A percentile compares a stretch with the other conserved stretches of the same genome.
These are phyloP conservation scores for Rugosomyces carneus DNA, from an alignment of 1,284 basidiomycete species.

Conservation along the genomic window DNA sequence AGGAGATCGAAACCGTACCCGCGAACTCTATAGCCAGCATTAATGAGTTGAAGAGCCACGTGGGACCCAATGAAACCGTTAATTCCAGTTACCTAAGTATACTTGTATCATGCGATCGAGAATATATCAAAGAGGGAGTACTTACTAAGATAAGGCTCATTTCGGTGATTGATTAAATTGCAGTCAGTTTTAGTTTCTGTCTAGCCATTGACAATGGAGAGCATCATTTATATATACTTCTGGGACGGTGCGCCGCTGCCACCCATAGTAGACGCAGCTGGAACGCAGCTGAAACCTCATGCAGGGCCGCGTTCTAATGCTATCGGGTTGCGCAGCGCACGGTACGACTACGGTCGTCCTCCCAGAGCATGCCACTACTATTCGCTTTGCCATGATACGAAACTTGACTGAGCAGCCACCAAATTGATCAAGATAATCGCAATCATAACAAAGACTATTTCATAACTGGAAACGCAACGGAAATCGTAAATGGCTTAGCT, in stretches of 20 bases:
- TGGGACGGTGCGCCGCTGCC: no score
- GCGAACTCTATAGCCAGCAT: constrained; percentile 14
- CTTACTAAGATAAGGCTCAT: neutral
- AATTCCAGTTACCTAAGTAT: constrained; percentile 13
- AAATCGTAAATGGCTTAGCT: neutral
- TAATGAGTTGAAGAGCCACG: constrained; percentile 9
- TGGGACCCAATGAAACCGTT: constrained; percentile 16
- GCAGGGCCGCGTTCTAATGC: no score
- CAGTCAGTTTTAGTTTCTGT: neutral
- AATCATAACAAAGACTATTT: neutral
- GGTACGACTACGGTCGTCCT: no score
- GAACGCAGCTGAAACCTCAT: no score
- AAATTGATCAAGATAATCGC: neutral
- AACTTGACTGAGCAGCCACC: no score
- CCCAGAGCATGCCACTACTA: no score
- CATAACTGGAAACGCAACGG: neutral
- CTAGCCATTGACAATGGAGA: no score
- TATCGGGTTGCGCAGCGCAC: no score
- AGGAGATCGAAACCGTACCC: constrained; percentile 5
- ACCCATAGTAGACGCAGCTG: no score
- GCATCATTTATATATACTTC: no score
- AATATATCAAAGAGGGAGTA: neutral
- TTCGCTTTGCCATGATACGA: no score
- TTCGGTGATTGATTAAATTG: no score
- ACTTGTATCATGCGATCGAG: neutral